Evolutionary conservation across 768 basidiomycete species (phyloP).

Genomic region (Asterophora lycoperdoides): DNA sequence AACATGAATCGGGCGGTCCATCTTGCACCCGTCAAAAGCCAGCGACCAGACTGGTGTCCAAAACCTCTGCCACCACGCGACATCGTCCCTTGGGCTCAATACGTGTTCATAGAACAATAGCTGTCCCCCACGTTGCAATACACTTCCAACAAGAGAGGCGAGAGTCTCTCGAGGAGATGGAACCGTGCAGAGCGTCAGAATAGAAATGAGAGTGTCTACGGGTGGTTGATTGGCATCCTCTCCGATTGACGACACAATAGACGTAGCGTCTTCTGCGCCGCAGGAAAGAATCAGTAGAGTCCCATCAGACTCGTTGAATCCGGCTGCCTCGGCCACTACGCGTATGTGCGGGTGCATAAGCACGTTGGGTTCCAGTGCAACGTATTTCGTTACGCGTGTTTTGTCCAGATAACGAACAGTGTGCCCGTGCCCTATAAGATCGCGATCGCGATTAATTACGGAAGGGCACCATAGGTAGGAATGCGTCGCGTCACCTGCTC

Average conservation of each 20-base stretch:
- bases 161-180: slow-evolving; percentile 52
- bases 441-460: not conserved
- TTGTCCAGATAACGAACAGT: slow-evolving; percentile 55
- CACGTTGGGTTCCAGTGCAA: slow-evolving; percentile 69
- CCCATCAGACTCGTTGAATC: slow-evolving; percentile 39
- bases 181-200: slow-evolving; percentile 65
- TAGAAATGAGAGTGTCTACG: slow-evolving; percentile 60
- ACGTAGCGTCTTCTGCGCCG: slow-evolving; percentile 55
- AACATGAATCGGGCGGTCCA: slow-evolving; percentile 54
- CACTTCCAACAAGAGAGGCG: slow-evolving; percentile 39
- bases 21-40: slow-evolving; percentile 57
- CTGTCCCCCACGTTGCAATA: slow-evolving; percentile 61
- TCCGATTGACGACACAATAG: slow-evolving; percentile 38
- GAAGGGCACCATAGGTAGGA: not conserved
- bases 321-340: slow-evolving; percentile 41
- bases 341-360: slow-evolving; percentile 60
- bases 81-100: slow-evolving; percentile 43
- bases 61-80: slow-evolving; percentile 68
- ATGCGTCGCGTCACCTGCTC: slow-evolving; percentile 10
- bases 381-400: slow-evolving; percentile 52
- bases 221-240: slow-evolving; percentile 14
- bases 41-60: slow-evolving; percentile 69
- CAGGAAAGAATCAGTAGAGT: slow-evolving; percentile 55
- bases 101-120: slow-evolving; percentile 74
- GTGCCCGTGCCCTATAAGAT: slow-evolving; percentile 54